These are phyloP conservation scores for Rhinocladiella similis DNA, from an alignment of 2,329 filamentous ascomycete species.

Conservation along the genomic window DNA sequence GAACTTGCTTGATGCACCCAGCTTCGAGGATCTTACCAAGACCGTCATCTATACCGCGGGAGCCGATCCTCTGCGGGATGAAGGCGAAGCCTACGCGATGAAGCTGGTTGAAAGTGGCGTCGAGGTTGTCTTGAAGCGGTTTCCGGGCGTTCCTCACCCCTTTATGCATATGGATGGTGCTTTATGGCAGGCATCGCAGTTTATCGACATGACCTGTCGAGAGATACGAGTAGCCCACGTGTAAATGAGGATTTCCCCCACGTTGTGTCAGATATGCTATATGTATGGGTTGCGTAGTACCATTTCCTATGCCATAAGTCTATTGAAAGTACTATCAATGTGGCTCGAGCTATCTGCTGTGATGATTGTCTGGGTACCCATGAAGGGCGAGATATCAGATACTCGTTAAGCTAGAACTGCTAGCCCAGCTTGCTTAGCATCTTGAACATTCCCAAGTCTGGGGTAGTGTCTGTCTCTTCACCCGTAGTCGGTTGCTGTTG, in stretches of 20 bases:
- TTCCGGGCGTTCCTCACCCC: slow-evolving; percentile 50
- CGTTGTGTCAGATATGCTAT: no score
- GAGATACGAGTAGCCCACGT: slow-evolving; percentile 11
- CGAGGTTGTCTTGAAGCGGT: slow-evolving; percentile 49
- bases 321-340: no score
- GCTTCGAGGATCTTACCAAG: slow-evolving; percentile 37
- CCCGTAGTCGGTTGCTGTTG: no score
- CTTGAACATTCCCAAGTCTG: no score
- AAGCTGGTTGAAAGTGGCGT: slow-evolving; percentile 47
- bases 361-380: no score
- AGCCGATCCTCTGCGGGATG: slow-evolving; percentile 50
- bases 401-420: no score
- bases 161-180: slow-evolving; percentile 51
- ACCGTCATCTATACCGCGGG: slow-evolving; percentile 47
- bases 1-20: slow-evolving; percentile 39
- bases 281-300: no score
- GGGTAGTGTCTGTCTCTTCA: no score
- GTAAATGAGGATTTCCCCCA: background rate
- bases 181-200: slow-evolving; percentile 34
- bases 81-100: slow-evolving; percentile 50
- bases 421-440: no score
- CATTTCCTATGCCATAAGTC: no score
- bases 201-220: slow-evolving; percentile 31
- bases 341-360: no score
- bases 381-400: no score